Evolutionary conservation across 2,329 filamentous ascomycete genomes (phyloP).

Genomic region (Chrysoporthe austroafricana): DNA sequence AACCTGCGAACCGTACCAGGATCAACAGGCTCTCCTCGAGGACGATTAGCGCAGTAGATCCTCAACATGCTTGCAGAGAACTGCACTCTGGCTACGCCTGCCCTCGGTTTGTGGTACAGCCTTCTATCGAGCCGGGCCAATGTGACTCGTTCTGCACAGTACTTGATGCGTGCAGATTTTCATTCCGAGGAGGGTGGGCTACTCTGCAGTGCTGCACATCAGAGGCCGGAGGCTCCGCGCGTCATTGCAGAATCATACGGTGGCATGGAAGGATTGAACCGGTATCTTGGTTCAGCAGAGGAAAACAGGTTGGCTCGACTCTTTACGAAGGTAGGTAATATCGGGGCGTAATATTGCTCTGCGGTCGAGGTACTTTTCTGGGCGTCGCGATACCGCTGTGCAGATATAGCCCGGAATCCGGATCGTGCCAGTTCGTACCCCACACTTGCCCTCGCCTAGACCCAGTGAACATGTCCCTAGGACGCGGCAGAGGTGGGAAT

Average conservation of each 20-base stretch:
- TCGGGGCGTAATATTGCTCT: background rate
- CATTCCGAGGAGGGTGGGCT: background rate
- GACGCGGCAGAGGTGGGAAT: slow-evolving; percentile 6
- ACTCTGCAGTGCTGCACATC: background rate
- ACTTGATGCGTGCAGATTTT: background rate
- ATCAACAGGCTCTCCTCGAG: background rate
- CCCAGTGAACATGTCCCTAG: background rate
- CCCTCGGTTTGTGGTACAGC: background rate
- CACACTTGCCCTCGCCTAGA: slow-evolving; percentile 1
- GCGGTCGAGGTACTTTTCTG: background rate
- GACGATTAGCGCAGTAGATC: background rate
- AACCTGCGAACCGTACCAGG: background rate
- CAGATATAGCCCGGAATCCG: slow-evolving; percentile 19
- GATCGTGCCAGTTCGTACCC: background rate
- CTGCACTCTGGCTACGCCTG: background rate
- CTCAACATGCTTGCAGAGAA: slow-evolving; percentile 1
- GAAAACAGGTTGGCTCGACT: background rate
- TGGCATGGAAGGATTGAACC: background rate
- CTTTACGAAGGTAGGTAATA: background rate
- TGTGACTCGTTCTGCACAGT: background rate
- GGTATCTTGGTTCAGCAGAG: slow-evolving; percentile 5
- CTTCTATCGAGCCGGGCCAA: background rate
- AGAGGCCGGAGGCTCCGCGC: background rate
- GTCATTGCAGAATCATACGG: slow-evolving; percentile 1
- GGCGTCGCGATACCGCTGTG: slow-evolving; percentile 6